Base-by-base conservation (phyloP, 148 eudicot genomes). In the Fagopyrum homotropicum region DNA sequence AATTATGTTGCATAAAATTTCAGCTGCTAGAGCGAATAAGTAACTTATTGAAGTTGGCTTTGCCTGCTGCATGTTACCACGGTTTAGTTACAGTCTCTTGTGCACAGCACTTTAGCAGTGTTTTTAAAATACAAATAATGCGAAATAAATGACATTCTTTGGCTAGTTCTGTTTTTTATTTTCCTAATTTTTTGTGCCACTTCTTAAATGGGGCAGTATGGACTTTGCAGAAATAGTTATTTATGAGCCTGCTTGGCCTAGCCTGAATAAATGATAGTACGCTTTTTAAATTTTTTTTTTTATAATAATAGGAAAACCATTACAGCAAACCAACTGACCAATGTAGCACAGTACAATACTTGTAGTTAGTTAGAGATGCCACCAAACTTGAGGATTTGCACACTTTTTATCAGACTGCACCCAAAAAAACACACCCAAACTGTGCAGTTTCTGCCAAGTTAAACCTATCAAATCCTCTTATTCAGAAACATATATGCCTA, bases 21-120 rank as follows among this genome's bases (percentile, higher is more conserved):
- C 71, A 40, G 71, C 46, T 66, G 71, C 47, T 66, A 66, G 69
- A 26, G 66, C 66, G 8, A 52, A 52, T 29, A 15, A 35, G 47
- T 66, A 9, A 8, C 16, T 66, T 43, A 29, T 6, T 16, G 66
- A 22, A 7, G 35, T 60, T 55, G 60, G 22, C 59, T 54, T 15
- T 19, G 59, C 19, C 22, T 54, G 59, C 59, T 15, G 59, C 60
- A 55, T 55, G 22, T 55, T 55, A 55, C 60, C 17, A n/a, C 17
- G 60, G 12, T 26, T 61, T 61, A 5, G 7, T 61, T 26, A 4
- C 22, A 61, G 43, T 61, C 14, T 35, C 40, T 35, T 26, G 26
- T 61, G 68, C 16, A 61, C 29, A 26, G 14, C 10, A 26, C 43
- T 29, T 61, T 35, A 35, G 40, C 40, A 35, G 40, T 35, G 40